These are phyloP conservation scores for Sanghuangporus baumii DNA, from an alignment of 1,284 basidiomycete genomes.

Conservation along the genomic window DNA sequence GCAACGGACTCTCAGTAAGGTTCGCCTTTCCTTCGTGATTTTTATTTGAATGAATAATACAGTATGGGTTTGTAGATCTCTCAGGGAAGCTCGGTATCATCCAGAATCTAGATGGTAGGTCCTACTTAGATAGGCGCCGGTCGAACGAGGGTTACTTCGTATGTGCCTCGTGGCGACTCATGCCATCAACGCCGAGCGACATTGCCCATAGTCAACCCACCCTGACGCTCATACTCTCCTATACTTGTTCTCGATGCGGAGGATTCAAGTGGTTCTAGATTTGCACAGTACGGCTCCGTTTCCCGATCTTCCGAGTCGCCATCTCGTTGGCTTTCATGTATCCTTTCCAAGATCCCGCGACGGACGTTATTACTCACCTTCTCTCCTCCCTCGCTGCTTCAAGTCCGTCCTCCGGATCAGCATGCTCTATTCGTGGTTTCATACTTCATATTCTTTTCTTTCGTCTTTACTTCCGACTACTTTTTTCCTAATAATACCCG, in stretches of 20 bases:
- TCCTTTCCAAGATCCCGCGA: background rate
- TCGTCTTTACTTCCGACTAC: background rate
- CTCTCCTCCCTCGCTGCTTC: background rate
- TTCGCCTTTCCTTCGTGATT: background rate
- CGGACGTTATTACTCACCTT: background rate
- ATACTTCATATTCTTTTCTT: background rate
- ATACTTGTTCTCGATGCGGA: background rate
- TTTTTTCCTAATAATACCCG: background rate
- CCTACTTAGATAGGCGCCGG: background rate
- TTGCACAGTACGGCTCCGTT: background rate
- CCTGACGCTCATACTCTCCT: background rate
- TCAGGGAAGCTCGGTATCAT: background rate
- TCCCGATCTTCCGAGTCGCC: background rate
- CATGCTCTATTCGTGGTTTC: background rate
- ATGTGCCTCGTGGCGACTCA: background rate
- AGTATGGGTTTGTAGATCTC: background rate
- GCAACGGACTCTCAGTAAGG: background rate
- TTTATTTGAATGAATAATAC: background rate
- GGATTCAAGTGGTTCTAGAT: too few relatives aligned
- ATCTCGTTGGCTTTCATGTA: background rate
- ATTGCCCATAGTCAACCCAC: background rate
- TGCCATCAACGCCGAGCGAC: background rate
- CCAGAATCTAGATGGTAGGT: background rate
- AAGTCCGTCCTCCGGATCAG: background rate
- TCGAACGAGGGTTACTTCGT: slow-evolving; percentile 11